Evolutionary conservation across 108 stramenopile species (phyloP).

Genomic region (Cyclostephanos invisitatus): DNA sequence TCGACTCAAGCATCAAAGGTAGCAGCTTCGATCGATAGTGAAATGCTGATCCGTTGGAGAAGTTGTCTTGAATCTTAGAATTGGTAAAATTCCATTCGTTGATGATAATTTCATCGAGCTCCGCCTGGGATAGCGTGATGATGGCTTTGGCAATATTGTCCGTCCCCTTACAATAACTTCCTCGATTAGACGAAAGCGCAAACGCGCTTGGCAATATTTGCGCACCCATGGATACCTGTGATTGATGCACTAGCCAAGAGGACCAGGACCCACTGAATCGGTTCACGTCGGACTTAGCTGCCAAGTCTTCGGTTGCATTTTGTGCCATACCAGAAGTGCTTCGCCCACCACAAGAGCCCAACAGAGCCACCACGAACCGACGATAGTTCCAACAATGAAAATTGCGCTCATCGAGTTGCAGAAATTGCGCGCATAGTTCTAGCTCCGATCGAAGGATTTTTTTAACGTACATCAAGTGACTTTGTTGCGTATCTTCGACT

Average conservation of each 20-base stretch:
- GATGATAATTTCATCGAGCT: constrained; percentile 43
- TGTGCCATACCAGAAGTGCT: constrained; percentile 17
- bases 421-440: constrained; percentile 76
- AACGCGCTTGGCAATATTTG: constrained; percentile 43
- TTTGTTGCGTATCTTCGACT: not conserved
- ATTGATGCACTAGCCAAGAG: constrained; percentile 17
- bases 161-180: not conserved
- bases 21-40: constrained; percentile 91
- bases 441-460: constrained; percentile 66
- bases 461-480: constrained; percentile 12
- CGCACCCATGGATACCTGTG: constrained; percentile 51
- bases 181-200: not conserved
- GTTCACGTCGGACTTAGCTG: not conserved
- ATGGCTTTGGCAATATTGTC: constrained; percentile 4
- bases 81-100: constrained; percentile 90
- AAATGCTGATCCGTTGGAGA: constrained; percentile 98
- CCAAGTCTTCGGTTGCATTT: not conserved
- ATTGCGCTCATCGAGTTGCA: constrained; percentile 92
- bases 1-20: constrained; percentile 42
- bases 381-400: constrained; percentile 99
- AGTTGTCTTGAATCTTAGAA: constrained; percentile 87
- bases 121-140: constrained; percentile 11
- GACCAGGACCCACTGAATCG: constrained; percentile 38
- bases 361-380: constrained; percentile 64
- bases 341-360: constrained; percentile 37